Base-by-base conservation (phyloP, 2,329 filamentous ascomycete genomes). In the Metarhizium album region DNA sequence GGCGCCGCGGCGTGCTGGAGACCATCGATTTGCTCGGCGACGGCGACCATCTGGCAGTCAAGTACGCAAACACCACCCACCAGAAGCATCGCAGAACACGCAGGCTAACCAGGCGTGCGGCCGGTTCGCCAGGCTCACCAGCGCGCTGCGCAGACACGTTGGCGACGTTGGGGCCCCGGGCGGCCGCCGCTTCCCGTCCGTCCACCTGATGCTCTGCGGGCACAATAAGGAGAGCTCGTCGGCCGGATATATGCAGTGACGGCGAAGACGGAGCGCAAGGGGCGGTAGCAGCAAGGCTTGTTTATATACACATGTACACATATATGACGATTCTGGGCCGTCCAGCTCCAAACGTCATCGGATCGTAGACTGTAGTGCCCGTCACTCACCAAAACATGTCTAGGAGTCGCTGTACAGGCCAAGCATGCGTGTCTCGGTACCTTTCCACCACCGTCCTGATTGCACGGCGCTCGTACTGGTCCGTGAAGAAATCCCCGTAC, bases 61-160 rank as follows among this genome's bases (percentile, higher is more conserved):
- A 70, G 72, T 70, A 51, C 42, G 66, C 6, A n/a, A n/a, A n/a
- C n/a, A n/a, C n/a, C n/a, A n/a, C n/a, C n/a, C n/a, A n/a, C n/a
- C n/a, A n/a, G n/a, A n/a, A n/a, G n/a, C n/a, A n/a, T n/a, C n/a
- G n/a, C n/a, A n/a, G n/a, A n/a, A n/a, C n/a, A n/a, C n/a, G n/a
- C n/a, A n/a, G n/a, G n/a, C n/a, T n/a, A n/a, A n/a, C n/a, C n/a
- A n/a, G n/a, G n/a, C n/a, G n/a, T 79, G 49, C 81, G 82, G 60
- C 65, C 80, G 8, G 78, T 80, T 2, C 70, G 77, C 14, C 76
- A 77, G 22, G 78, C 77, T 16, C 81, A 82, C 59, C 68, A 70
- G 72, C 0, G 67, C 75, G 1, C 65, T 80, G 5, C 64, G 65
- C 46, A 69, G 67, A 18, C 53, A 68, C 29, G 24, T 60, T 4